These are phyloP conservation scores for Mortierella sp. DNA, from an alignment of 371 early-diverging fungal genomes.

Conservation along the genomic window DNA sequence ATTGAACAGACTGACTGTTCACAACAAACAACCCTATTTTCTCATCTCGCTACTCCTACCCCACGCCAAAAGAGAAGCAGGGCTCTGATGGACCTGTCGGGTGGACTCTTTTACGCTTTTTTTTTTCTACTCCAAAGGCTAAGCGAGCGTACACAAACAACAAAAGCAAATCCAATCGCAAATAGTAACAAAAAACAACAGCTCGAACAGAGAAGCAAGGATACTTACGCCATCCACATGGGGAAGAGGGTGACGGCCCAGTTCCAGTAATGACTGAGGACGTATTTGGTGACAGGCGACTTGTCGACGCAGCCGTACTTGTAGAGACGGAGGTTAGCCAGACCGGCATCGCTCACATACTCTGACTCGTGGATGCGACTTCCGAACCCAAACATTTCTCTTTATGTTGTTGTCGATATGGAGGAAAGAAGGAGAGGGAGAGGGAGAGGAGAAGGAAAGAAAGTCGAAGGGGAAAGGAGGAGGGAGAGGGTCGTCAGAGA, in stretches of 20 bases:
- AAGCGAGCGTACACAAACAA: background rate
- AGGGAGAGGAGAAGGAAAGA: background rate
- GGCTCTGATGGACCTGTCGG: slow-evolving; percentile 6
- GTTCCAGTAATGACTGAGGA: slow-evolving; percentile 92
- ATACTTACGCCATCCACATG: slow-evolving; percentile 91
- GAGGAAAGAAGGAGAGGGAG: background rate
- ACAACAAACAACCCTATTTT: background rate
- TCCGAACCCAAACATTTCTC: slow-evolving; percentile 56
- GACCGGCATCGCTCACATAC: slow-evolving; percentile 71
- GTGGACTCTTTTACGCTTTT: background rate
- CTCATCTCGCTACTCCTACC: background rate
- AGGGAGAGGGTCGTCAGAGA: slow-evolving; percentile 5
- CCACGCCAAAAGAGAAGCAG: background rate
- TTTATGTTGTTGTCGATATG: background rate
- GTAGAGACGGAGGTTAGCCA: slow-evolving; percentile 85
- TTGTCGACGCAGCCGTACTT: slow-evolving; percentile 87
- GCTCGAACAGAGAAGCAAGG: too few relatives aligned
- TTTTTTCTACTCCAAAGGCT: background rate
- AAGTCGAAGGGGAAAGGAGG: background rate
- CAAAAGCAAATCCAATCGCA: background rate
- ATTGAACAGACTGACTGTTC: background rate
- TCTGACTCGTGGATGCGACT: slow-evolving; percentile 59
- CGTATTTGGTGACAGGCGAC: slow-evolving; percentile 86
- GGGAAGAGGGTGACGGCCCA: slow-evolving; percentile 91
- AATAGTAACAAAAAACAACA: background rate